Conservation (phyloP, 495 filamentous ascomycete genomes). For the Penicillium cinerascens region DNA sequence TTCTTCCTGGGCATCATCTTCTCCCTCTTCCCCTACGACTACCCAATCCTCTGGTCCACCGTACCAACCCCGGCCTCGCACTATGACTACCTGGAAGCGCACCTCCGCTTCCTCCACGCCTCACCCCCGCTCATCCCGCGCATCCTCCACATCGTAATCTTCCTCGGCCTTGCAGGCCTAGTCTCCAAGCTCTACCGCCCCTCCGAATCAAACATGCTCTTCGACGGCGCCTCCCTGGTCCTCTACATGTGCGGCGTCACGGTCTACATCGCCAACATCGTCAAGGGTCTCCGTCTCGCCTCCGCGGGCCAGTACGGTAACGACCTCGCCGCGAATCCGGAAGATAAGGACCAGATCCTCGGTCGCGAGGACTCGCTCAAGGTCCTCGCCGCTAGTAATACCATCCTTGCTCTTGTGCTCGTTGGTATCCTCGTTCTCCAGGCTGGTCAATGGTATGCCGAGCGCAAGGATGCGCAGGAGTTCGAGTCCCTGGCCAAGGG, state of each 20-base stretch:
- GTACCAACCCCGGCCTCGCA: conserved; percentile 58
- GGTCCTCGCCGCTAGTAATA: conserved; percentile 93
- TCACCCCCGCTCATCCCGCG: conserved; percentile 88
- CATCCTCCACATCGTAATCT: conserved; percentile 89
- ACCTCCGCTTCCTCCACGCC: conserved; percentile 80
- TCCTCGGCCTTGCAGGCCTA: conserved; percentile 83
- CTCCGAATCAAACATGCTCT: conserved; percentile 88
- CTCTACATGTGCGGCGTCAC: conserved; percentile 89
- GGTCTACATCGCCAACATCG: conserved; percentile 91
- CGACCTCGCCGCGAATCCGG: conserved; percentile 35
- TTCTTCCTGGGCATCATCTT: conserved; percentile 99
- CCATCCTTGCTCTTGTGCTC: conserved; percentile 86
- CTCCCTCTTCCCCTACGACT: conserved; percentile 96
- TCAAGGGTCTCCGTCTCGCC: conserved; percentile 84
- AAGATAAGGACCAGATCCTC: conserved; percentile 45
- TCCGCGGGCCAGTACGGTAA: conserved; percentile 51
- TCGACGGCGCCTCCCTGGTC: conserved; percentile 87
- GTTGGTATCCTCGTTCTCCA: conserved; percentile 90
- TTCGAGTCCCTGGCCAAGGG: conserved; percentile 52
- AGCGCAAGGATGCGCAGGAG: conserved; percentile 86
- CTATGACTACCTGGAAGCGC: conserved; percentile 76
- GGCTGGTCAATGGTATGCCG: conserved; percentile 98
- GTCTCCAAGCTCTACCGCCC: conserved; percentile 90
- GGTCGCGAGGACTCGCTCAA: conserved; percentile 80
- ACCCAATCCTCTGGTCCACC: conserved; percentile 88